Base-by-base conservation (phyloP, 164 flowering plant species). In the Cinnamomum micranthum region DNA sequence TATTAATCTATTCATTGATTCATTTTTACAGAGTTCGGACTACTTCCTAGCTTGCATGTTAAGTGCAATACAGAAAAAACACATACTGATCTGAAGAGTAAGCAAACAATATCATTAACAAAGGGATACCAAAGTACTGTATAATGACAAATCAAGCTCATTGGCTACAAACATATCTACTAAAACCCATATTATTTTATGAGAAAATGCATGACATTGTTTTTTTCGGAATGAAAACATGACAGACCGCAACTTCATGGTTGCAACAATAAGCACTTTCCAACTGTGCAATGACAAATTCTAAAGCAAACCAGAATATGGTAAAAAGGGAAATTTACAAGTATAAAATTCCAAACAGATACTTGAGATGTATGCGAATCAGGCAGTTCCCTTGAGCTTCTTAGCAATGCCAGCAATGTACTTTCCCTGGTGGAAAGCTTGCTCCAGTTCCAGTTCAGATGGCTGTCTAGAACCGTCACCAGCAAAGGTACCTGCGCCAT, bases 381-480 rank as follows among this genome's bases (percentile, higher is more conserved):
- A 90, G 76, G 87, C 88, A 64, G 79, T 69, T 78, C 82, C 86
- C 82, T 91, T 91, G 70, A 93, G 89, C 82, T 89, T 93, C 92
- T 87, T 88, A 47, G 96, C 82, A 80, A 91, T 84, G 79, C 84
- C 76, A 13, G 96, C 93, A 70, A 88, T 81, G 83, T 88, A 83
- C 81, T 89, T 88, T 25, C 97, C 97, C 80, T 91, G 98, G 84
- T 93, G 92, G 77, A 86, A 86, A 68, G 97, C 97, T 77, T 88
- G 95, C 83, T 81, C 85, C 73, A 89, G 74, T 76, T 91, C 97
- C 13, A 91, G 93, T 75, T 86, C 84, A 59, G 97, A 71, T 72
- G 98, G 97, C 81, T 85, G 87, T 75, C 95, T 86, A 1, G 95
- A 89, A 50, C 97, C 98, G 74, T 91, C 98, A 4, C 95, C 98